A percentile compares a stretch with the other conserved stretches of the same genome.
Evolutionary conservation across 345 rosid species (phyloP).

Genomic region (Angophora floribunda): DNA sequence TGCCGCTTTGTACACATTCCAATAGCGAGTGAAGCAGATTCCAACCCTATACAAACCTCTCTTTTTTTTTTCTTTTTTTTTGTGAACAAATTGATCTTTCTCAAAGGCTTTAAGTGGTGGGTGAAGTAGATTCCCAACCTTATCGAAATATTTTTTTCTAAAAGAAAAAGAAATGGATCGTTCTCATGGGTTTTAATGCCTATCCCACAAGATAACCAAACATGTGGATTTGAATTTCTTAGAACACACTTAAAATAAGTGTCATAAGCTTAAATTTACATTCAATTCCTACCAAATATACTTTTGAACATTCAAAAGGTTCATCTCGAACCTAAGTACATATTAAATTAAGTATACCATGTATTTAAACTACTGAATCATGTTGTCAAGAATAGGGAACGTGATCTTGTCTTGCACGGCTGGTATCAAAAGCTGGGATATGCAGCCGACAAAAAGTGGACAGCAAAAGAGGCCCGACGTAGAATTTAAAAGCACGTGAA

Average conservation of each 20-base stretch:
- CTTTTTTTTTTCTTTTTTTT: rapidly evolving
- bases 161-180: not conserved
- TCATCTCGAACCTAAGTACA: not conserved
- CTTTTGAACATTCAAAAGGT: not conserved
- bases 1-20: not conserved
- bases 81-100: not conserved
- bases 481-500: not conserved
- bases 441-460: not conserved
- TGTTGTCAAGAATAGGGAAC: not conserved
- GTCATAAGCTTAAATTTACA: not conserved
- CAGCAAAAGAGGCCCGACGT: not conserved
- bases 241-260: not conserved
- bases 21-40: not conserved
- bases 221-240: not conserved
- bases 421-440: not conserved
- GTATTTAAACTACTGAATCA: not conserved
- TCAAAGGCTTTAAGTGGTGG: not conserved
- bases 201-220: not conserved
- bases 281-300: not conserved
- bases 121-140: not conserved
- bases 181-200: not conserved
- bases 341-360: not conserved
- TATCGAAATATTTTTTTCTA: not conserved
- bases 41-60: not conserved
- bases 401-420: not conserved